Conservation (phyloP, 306 rosid genomes). For the Sindora glabra region DNA sequence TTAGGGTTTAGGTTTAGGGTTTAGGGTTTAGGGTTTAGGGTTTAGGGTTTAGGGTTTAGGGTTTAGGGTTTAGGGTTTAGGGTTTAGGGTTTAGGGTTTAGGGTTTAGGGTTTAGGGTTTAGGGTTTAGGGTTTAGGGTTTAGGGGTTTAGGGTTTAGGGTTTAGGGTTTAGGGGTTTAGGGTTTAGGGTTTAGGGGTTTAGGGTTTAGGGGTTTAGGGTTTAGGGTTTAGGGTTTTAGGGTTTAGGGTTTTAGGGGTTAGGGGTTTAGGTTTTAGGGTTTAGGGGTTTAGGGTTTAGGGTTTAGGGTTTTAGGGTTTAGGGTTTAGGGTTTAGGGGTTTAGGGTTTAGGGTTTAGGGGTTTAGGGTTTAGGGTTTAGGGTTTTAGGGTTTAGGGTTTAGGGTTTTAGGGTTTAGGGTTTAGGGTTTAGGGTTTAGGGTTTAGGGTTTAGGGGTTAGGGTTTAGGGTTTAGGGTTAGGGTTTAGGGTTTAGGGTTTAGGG, state of each 20-base stretch:
- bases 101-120: not conserved
- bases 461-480: too few species aligned
- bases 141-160: not conserved
- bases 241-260: not conserved
- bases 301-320: not conserved
- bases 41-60: not conserved
- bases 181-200: not conserved
- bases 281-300: not conserved
- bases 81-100: not conserved
- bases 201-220: not conserved
- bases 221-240: not conserved
- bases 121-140: conserved; percentile 7
- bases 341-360: not conserved
- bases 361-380: conserved; percentile 10
- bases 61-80: not conserved
- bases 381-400: conserved; percentile 2
- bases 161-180: not conserved
- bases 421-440: conserved; percentile 4
- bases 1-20: not conserved
- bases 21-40: not conserved
- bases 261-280: not conserved
- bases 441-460: not conserved
- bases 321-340: conserved; percentile 1
- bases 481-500: too few species aligned
- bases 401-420: conserved; percentile 1